phyloP scores from a whole-genome alignment of 176 grass and related monocot genomes.

The Typha latifolia region DNA sequence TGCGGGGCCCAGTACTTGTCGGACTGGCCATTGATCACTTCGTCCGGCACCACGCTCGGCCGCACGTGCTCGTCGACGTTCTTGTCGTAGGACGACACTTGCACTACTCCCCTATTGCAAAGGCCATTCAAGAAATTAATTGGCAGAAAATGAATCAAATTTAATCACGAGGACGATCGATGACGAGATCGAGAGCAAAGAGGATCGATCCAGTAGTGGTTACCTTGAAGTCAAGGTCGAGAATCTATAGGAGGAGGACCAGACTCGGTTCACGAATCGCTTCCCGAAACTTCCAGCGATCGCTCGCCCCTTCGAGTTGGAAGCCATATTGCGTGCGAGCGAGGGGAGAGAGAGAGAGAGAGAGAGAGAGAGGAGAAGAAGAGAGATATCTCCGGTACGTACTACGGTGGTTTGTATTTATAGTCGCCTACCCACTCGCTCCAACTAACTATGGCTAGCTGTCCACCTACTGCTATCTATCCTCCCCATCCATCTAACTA shows the following conservation, averaged over 20 bases:
- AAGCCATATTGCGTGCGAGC: conserved; percentile 61
- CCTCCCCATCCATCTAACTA: too few species aligned
- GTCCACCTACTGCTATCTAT: too few species aligned
- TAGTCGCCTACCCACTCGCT: neutral
- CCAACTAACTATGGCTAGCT: neutral
- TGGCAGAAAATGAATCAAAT: too few species aligned
- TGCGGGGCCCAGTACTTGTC: conserved; percentile 90
- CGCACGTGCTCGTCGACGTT: conserved; percentile 78
- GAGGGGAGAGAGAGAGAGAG: neutral
- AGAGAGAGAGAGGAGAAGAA: neutral
- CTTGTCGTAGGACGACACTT: conserved; percentile 83
- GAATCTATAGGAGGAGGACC: neutral
- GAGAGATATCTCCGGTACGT: neutral
- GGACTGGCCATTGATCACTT: conserved; percentile 61
- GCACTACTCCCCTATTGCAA: conserved; percentile 53
- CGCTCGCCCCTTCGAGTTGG: conserved; percentile 48
- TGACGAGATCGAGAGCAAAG: too few species aligned
- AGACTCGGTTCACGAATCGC: conserved; percentile 53
- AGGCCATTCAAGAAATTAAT: neutral
- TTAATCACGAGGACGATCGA: too few species aligned
- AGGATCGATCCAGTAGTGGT: too few species aligned
- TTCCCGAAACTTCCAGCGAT: conserved; percentile 59
- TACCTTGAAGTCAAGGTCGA: conserved; percentile 33
- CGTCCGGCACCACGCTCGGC: conserved; percentile 65
- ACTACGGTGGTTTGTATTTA: neutral